Evolutionary conservation across 768 basidiomycete species (phyloP).

Genomic region (Phanerodontia chrysosporium): DNA sequence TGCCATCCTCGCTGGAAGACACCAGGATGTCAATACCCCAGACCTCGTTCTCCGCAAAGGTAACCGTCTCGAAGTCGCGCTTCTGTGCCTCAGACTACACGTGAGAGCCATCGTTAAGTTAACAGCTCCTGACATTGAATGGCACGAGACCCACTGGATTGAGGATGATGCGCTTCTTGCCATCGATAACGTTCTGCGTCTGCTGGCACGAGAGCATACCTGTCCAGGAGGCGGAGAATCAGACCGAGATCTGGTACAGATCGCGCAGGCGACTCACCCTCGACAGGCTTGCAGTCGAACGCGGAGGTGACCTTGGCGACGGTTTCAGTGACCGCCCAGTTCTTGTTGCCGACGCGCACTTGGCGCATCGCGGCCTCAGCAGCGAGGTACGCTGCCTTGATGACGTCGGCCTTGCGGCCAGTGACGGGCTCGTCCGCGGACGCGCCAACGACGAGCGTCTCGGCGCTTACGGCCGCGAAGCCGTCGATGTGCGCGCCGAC

Average conservation of each 20-base stretch:
- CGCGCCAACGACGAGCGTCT: constrained; percentile 88
- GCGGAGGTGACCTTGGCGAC: constrained; percentile 67
- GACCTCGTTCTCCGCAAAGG: constrained; percentile 91
- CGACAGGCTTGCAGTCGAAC: constrained; percentile 89
- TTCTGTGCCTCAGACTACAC: constrained; percentile 63
- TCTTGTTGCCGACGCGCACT: constrained; percentile 89
- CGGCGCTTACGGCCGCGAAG: constrained; percentile 89
- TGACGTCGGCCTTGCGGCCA: constrained; percentile 83
- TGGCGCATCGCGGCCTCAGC: constrained; percentile 90
- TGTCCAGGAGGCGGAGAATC: constrained; percentile 24
- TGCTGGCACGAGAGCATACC: constrained; percentile 96
- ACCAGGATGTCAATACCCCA: constrained; percentile 93
- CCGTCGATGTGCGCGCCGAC: constrained; percentile 98
- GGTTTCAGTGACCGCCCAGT: constrained; percentile 90
- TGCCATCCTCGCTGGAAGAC: constrained; percentile 85
- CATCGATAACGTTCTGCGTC: constrained; percentile 90
- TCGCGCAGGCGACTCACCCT: constrained; percentile 51
- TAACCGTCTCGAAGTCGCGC: constrained; percentile 78
- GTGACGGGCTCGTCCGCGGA: constrained; percentile 70
- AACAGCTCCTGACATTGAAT: background rate
- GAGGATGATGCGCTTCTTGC: constrained; percentile 91
- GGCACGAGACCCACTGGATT: constrained; percentile 50
- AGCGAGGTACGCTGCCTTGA: constrained; percentile 92
- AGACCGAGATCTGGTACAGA: background rate
- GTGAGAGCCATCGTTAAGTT: background rate